A percentile compares a stretch with the other conserved stretches of the same genome.
Evolutionary conservation across 2,329 filamentous ascomycete species (phyloP).

Genomic region (Coniochaeta sp.): DNA sequence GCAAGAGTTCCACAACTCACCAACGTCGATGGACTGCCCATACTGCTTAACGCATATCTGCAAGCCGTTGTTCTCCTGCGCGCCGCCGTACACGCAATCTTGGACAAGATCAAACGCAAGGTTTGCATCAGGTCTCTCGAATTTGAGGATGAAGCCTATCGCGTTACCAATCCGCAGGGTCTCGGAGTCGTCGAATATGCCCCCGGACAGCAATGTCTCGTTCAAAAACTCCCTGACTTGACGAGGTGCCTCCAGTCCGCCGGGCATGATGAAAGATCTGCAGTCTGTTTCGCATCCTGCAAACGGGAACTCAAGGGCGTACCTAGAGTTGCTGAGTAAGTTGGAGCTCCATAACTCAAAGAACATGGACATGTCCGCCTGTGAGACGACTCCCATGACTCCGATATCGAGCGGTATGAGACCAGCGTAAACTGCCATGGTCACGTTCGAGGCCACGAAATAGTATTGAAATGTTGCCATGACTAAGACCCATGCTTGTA

Average conservation of each 20-base stretch:
- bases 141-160: slow-evolving; percentile 8
- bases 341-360: slow-evolving; percentile 9
- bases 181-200: slow-evolving; percentile 7
- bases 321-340: slow-evolving; percentile 11
- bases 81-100: slow-evolving; percentile 10
- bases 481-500: slow-evolving; percentile 1
- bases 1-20: slow-evolving; percentile 2
- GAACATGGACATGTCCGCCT: slow-evolving; percentile 11
- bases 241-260: slow-evolving; percentile 10
- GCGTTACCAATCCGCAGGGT: slow-evolving; percentile 10
- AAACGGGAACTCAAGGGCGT: slow-evolving; percentile 8
- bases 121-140: slow-evolving; percentile 2
- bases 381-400: slow-evolving; percentile 6
- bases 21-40: slow-evolving; percentile 9
- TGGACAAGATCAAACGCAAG: slow-evolving; percentile 6
- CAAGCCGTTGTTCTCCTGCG: slow-evolving; percentile 9
- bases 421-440: slow-evolving; percentile 11
- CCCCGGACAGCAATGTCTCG: slow-evolving; percentile 8
- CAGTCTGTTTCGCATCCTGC: slow-evolving; percentile 7
- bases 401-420: slow-evolving; percentile 8
- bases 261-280: slow-evolving; percentile 10
- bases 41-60: slow-evolving; percentile 13
- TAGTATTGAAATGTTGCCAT: slow-evolving; percentile 10
- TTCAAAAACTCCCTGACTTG: slow-evolving; percentile 9
- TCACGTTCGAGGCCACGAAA: slow-evolving; percentile 6